Percentiles rank a stretch among this genome's conserved stretches.
phyloP scores from a whole-genome alignment of 768 basidiomycete species.

The Mycena floridula region DNA sequence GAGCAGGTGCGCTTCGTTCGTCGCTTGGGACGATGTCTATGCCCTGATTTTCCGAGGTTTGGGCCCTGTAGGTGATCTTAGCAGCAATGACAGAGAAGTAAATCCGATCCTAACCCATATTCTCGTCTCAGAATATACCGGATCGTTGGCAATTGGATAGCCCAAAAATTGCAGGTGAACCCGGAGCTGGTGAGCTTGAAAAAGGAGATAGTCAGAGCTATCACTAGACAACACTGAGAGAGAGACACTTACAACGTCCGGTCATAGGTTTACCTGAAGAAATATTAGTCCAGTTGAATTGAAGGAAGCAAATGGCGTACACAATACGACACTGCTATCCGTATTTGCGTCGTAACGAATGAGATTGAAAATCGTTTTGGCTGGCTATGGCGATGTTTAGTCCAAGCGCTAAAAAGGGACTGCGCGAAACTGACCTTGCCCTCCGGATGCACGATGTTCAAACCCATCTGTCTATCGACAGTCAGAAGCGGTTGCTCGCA shows the following conservation, averaged over 20 bases:
- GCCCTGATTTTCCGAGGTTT: conserved; percentile 73
- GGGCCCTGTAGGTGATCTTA: conserved; percentile 43
- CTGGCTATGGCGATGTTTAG: conserved; percentile 41
- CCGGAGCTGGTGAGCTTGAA: conserved; percentile 88
- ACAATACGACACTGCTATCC: conserved; percentile 82
- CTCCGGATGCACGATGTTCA: conserved; percentile 93
- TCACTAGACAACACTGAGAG: not conserved
- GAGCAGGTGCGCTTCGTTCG: conserved; percentile 56
- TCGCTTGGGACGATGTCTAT: conserved; percentile 70
- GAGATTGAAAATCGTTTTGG: conserved; percentile 84
- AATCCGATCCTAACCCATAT: conserved; percentile 54
- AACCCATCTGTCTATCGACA: conserved; percentile 92
- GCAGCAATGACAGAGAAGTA: not conserved
- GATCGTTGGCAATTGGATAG: conserved; percentile 91
- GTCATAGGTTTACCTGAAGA: conserved; percentile 76
- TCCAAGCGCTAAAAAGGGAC: conserved; percentile 2
- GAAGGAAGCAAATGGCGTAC: conserved; percentile 31
- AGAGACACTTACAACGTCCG: conserved; percentile 71
- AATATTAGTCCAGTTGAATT: not conserved
- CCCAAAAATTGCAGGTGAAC: conserved; percentile 96
- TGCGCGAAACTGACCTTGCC: conserved; percentile 63
- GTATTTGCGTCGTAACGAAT: conserved; percentile 76
- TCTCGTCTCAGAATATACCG: conserved; percentile 76
- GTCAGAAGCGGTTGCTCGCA: conserved; percentile 87
- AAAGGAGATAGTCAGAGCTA: conserved; percentile 1